Evolutionary conservation across 2,329 filamentous ascomycete species (phyloP), one percentile per base, ranked within the genome.

Genomic region (Juglanconis sp.): DNA sequence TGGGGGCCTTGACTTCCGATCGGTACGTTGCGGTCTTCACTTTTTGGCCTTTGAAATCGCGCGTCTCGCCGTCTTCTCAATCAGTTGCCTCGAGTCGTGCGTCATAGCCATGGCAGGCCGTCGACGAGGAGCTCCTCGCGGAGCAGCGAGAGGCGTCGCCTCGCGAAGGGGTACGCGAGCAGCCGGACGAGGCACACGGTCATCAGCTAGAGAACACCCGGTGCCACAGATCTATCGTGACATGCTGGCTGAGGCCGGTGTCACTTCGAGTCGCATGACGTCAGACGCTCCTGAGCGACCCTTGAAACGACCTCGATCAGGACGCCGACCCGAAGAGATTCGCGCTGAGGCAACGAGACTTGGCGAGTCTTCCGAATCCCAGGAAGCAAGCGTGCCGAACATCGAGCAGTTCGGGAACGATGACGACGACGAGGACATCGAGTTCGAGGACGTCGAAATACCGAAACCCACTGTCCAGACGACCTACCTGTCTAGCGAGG

Each of bases 401-500:
- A 34, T 46, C 3, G 64, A 63, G 24, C 60, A 64, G 9, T 57
- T 59, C 66, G 70, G 5, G 68, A 70, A 0, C 4, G 73, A 72
- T 1, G 74, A 76, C 1, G 75, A 72, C 6, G 70, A 78, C 3
- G 77, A 79, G 3, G 72, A 74, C 11, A 58, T 79, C 30, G 76
- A 80, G 48, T 83, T 84, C 64, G 76, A 83, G 62, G 81, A 84
- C 66, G 79, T 84, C 1, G 65, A 70, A 4, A 65, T 82, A 3
- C 81, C 82, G 0, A 64, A 72, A 13, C 75, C 80, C 0, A 81
- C 76, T 0, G 65, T 83, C 17, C 82, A 85, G 66, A 85, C 81
- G 1, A 74, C 83, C 57, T 75, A 79, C 50, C 79, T 81, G 38
- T 80, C 78, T 0, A 80, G 81, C 9, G 78, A 80, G 11, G 74